Evolutionary conservation across 75 land plant genomes (phyloP).

Genomic region (Sequoiadendron giganteum): DNA sequence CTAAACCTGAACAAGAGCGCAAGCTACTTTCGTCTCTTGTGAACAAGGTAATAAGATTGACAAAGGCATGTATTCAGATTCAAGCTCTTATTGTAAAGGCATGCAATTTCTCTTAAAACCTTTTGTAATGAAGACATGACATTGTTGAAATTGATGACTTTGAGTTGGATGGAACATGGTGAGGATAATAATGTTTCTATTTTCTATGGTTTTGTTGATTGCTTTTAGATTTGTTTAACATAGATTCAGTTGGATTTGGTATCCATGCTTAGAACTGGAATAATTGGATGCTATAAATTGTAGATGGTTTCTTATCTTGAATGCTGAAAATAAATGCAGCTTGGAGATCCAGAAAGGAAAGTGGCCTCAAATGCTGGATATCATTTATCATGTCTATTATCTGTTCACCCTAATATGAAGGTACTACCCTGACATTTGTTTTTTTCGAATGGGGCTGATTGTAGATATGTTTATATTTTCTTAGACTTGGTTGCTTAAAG

Average conservation of each 20-base stretch:
- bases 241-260: neutral
- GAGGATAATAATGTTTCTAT: neutral
- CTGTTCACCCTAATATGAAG: conserved; percentile 97
- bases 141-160: neutral
- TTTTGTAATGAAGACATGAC: neutral
- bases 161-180: neutral
- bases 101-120: neutral
- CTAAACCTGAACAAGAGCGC: conserved; percentile 93
- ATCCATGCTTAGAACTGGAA: neutral
- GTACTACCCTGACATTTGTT: conserved; percentile 25
- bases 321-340: conserved; percentile 38
- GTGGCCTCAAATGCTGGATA: conserved; percentile 86
- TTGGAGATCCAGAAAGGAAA: conserved; percentile 94
- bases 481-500: neutral
- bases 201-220: neutral
- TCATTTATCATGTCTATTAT: conserved; percentile 69
- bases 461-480: neutral
- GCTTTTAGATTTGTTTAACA: neutral
- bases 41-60: conserved; percentile 68
- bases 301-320: neutral
- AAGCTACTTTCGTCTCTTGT: conserved; percentile 76
- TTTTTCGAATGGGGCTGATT: conserved; percentile 6
- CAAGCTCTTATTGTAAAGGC: neutral
- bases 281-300: neutral
- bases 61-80: neutral